A percentile compares a stretch with the other conserved stretches of the same genome.
phyloP scores from a whole-genome alignment of 1,139 yeast genomes.

The Tardiomyces blankii region DNA sequence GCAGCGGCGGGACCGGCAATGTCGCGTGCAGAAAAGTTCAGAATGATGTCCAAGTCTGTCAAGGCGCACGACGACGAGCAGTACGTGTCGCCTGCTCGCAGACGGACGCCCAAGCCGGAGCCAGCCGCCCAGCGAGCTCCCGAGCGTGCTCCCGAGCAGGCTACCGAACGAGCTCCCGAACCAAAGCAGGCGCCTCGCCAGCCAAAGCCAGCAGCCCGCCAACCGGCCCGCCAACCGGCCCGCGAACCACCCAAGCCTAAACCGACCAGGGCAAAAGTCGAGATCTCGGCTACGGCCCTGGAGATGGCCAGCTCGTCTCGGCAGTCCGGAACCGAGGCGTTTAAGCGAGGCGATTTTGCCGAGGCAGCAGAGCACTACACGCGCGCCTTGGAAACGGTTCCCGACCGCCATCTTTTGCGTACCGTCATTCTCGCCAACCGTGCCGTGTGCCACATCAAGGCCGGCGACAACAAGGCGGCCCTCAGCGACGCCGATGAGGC shows the following conservation, averaged over 20 bases:
- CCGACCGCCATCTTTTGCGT: conserved; percentile 52
- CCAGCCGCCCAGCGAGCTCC: conserved; percentile 4
- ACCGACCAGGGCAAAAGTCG: conserved; percentile 3
- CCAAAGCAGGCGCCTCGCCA: too few relatives aligned
- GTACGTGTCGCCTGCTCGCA: conserved; percentile 16
- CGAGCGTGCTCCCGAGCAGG: conserved; percentile 4
- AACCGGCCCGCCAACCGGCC: neutral
- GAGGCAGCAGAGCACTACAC: conserved; percentile 52
- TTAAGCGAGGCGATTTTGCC: conserved; percentile 72
- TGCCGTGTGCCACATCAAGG: conserved; percentile 54
- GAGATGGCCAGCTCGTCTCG: conserved; percentile 49
- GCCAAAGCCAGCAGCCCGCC: conserved; percentile 1
- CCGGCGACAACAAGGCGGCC: conserved; percentile 65
- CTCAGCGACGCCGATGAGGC: conserved; percentile 46
- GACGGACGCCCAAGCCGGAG: conserved; percentile 9
- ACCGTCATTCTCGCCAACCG: conserved; percentile 69
- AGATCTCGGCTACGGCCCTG: conserved; percentile 26
- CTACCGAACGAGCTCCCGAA: conserved; percentile 2
- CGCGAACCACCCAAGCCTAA: conserved; percentile 1
- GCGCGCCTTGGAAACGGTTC: conserved; percentile 51
- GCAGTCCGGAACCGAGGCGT: conserved; percentile 49
- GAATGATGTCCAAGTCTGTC: neutral
- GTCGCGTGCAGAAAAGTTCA: neutral
- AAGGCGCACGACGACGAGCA: conserved; percentile 12
- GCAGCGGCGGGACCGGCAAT: neutral